These are phyloP conservation scores for Tolypocladium cylindrosporum DNA, from an alignment of 2,329 filamentous ascomycete species.

Conservation along the genomic window DNA sequence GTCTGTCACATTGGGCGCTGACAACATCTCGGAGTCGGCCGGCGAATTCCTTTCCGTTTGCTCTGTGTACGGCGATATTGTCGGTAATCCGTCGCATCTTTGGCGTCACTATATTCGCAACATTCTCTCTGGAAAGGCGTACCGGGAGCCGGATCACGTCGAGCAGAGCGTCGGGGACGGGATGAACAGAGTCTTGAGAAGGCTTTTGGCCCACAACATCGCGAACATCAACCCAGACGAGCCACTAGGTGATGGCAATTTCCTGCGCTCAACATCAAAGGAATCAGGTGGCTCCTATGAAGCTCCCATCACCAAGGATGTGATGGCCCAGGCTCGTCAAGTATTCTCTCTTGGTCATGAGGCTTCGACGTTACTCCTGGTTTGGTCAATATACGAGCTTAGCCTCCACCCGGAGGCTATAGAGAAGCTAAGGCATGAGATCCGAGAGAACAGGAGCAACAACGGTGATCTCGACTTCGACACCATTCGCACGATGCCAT, in stretches of 20 bases:
- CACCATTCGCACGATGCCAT: conserved; percentile 1
- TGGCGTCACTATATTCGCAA: conserved; percentile 2
- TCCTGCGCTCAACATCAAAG: not conserved
- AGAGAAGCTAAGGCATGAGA: not conserved
- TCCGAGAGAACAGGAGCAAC: not conserved
- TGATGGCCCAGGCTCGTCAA: conserved; percentile 2
- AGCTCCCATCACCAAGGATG: not conserved
- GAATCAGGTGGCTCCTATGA: not conserved
- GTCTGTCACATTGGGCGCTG: not conserved
- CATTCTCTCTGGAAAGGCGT: not conserved
- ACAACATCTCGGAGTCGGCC: not conserved
- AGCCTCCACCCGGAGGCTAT: conserved; percentile 1
- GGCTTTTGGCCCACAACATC: not conserved
- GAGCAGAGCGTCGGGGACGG: not conserved
- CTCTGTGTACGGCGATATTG: not conserved
- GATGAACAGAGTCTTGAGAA: not conserved
- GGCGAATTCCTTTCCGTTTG: not conserved
- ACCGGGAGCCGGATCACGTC: not conserved
- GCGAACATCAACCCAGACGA: not conserved
- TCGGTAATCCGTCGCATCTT: conserved; percentile 2
- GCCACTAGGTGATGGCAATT: not conserved
- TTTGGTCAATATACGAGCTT: conserved; percentile 2
- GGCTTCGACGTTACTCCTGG: not conserved
- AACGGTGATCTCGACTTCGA: not conserved
- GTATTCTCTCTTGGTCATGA: conserved; percentile 4